Percentiles rank a stretch among this genome's conserved stretches.
Evolutionary conservation across 2,329 filamentous ascomycete species (phyloP).

Genomic region (Alternaria angustiovoidea): DNA sequence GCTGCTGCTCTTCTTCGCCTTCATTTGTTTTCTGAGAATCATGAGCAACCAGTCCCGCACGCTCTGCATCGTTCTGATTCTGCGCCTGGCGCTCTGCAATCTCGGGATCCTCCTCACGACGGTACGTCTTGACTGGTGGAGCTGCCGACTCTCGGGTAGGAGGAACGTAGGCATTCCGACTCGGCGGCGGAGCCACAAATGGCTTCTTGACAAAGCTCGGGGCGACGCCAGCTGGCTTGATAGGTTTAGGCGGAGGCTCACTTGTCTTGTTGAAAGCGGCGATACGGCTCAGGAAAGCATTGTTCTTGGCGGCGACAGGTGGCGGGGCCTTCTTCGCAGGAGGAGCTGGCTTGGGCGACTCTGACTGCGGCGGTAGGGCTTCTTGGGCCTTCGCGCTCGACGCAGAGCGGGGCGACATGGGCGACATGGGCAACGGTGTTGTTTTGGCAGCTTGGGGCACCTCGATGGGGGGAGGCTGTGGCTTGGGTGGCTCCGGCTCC

Average conservation of each 20-base stretch:
- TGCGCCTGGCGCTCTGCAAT: constrained; percentile 70
- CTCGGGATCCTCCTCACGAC: constrained; percentile 83
- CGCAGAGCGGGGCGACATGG: constrained; percentile 39
- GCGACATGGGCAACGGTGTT: constrained; percentile 37
- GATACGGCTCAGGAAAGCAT: constrained; percentile 92
- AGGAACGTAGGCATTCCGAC: constrained; percentile 88
- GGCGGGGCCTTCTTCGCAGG: constrained; percentile 68
- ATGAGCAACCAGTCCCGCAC: constrained; percentile 66
- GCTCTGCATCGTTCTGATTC: constrained; percentile 71
- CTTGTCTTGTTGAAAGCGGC: constrained; percentile 94
- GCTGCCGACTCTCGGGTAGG: constrained; percentile 73
- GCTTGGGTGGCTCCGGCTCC: constrained; percentile 48
- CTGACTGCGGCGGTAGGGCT: constrained; percentile 35
- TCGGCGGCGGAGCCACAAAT: constrained; percentile 93
- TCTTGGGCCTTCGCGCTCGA: constrained; percentile 32
- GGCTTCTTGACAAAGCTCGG: constrained; percentile 91
- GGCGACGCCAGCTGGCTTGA: constrained; percentile 73
- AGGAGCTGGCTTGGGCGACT: constrained; percentile 52
- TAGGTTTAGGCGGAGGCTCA: constrained; percentile 85
- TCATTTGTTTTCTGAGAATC: constrained; percentile 53
- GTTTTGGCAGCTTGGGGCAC: constrained; percentile 35
- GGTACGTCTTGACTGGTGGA: constrained; percentile 78
- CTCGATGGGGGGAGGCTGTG: constrained; percentile 48
- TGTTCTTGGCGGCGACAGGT: constrained; percentile 77
- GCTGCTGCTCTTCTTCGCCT: constrained; percentile 75